Conservation (phyloP, 2,329 filamentous ascomycete species). For the Coniosporium tulheliwenetii region DNA sequence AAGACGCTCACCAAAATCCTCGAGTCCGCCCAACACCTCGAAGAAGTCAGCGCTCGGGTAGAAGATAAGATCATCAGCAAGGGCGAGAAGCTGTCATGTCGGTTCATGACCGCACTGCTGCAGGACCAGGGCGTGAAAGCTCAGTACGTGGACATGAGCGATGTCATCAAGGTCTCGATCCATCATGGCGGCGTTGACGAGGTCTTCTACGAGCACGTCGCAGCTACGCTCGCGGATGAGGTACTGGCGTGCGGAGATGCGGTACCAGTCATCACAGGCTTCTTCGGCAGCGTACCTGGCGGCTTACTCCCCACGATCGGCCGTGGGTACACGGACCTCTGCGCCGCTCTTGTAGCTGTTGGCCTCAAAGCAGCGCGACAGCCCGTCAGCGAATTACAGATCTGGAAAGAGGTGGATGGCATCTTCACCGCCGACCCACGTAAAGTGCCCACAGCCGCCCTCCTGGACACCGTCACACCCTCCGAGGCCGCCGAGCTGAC, state of each 20-base stretch:
- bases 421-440: constrained; percentile 79
- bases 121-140: constrained; percentile 69
- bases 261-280: constrained; percentile 54
- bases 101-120: constrained; percentile 74
- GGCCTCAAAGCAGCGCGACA: constrained; percentile 49
- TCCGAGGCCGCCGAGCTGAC: constrained; percentile 92
- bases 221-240: constrained; percentile 22
- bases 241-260: constrained; percentile 27
- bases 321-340: constrained; percentile 91
- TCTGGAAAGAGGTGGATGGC: constrained; percentile 98
- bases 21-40: constrained; percentile 42
- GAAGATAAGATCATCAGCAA: constrained; percentile 73
- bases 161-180: constrained; percentile 51
- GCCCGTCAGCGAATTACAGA: constrained; percentile 58
- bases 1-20: constrained; percentile 62
- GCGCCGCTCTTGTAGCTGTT: constrained; percentile 80
- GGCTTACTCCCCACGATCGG: constrained; percentile 85
- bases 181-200: constrained; percentile 24
- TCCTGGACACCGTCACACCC: constrained; percentile 81
- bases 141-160: constrained; percentile 79
- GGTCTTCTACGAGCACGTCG: constrained; percentile 29
- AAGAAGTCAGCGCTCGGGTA: constrained; percentile 33
- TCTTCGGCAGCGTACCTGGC: constrained; percentile 85
- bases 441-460: constrained; percentile 80
- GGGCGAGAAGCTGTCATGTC: constrained; percentile 89